Conservation (phyloP, 2,329 filamentous ascomycete species). For the Fonsecaea pedrosoi region DNA sequence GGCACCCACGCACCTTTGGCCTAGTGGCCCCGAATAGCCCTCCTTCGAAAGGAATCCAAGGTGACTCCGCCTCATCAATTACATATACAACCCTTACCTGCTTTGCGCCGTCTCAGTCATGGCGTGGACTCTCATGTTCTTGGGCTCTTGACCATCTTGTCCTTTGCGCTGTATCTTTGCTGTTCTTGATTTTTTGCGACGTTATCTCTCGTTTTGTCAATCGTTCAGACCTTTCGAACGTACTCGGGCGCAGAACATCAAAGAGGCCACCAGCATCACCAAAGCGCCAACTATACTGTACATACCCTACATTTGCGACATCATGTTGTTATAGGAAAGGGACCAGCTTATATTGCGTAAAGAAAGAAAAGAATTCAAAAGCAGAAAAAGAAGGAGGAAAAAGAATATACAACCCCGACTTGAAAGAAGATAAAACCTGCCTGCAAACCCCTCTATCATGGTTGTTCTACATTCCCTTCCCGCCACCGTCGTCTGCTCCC, state of each 20-base stretch:
- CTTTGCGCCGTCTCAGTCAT: background rate
- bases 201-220: slow-evolving; percentile 14
- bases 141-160: background rate
- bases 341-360: background rate
- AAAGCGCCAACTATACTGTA: slow-evolving; percentile 5
- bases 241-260: background rate
- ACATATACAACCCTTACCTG: slow-evolving; percentile 10
- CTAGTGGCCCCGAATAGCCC: background rate
- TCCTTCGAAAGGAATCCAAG: background rate
- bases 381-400: background rate
- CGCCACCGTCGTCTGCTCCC: background rate
- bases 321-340: slow-evolving; percentile 10
- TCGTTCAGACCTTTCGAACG: slow-evolving; percentile 15
- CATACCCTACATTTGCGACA: slow-evolving; percentile 2
- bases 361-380: background rate
- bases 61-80: slow-evolving; percentile 15
- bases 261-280: background rate
- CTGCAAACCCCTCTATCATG: background rate
- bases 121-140: background rate
- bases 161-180: slow-evolving; percentile 1
- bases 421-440: background rate
- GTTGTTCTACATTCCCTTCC: slow-evolving; percentile 14
- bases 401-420: background rate
- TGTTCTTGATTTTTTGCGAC: slow-evolving; percentile 5
- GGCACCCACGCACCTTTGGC: too few relatives aligned